Evolutionary conservation across 129 eudicot species (phyloP).

Genomic region (Calendula officinalis): DNA sequence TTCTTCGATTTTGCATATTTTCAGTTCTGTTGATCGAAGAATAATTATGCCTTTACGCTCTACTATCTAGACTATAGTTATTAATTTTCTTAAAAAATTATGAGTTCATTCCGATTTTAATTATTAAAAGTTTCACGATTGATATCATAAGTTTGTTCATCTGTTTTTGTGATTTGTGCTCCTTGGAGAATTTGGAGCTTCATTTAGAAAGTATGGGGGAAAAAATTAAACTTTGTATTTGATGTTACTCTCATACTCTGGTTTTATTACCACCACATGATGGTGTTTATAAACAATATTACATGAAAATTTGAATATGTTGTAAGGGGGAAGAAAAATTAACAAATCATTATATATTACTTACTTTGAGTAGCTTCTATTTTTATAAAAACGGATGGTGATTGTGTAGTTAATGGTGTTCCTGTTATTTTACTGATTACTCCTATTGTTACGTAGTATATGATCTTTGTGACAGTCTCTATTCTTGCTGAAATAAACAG

Average conservation of each 20-base stretch:
- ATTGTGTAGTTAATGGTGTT: background rate
- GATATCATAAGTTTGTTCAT: background rate
- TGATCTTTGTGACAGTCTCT: background rate
- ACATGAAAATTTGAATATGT: background rate
- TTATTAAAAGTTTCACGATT: conserved; percentile 4
- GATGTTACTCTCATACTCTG: background rate
- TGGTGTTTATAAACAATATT: background rate
- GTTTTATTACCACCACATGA: background rate
- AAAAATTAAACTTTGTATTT: background rate
- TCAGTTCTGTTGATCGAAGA: conserved; percentile 1
- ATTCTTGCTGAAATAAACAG: background rate
- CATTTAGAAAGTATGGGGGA: background rate
- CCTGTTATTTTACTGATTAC: background rate
- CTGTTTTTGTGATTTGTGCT: conserved; percentile 10
- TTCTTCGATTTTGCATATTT: background rate
- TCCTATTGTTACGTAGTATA: background rate
- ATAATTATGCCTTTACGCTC: background rate
- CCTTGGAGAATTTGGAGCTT: background rate
- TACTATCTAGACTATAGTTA: background rate
- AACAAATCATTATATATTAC: background rate
- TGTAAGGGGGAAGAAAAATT: background rate
- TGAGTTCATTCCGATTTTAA: background rate
- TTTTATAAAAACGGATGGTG: background rate
- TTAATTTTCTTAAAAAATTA: background rate
- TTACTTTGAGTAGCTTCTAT: background rate